Evolutionary conservation across 768 basidiomycete genomes (phyloP), one percentile per base, ranked within the genome.

Genomic region (Suillus tomentosus): DNA sequence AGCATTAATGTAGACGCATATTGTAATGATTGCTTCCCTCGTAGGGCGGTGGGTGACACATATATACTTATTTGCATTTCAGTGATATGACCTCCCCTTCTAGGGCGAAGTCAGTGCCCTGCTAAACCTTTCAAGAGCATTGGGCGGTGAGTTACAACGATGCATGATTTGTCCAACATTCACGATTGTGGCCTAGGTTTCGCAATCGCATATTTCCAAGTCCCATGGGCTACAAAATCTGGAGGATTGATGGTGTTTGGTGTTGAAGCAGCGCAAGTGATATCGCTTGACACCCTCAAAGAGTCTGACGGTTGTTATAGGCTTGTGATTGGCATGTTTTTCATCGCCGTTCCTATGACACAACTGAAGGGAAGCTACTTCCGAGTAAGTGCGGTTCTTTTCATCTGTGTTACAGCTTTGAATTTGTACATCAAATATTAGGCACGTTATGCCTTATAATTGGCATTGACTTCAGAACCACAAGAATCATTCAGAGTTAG

Each of bases 201-300:
- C 43, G 63, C 70, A 13, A 77, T 80, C 50, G 78, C 79, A 11
- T 80, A 74, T 65, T 80, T 77, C 62, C 79, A 80, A 64, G 76
- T 81, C 17, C 76, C 77, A 0, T 81, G 79, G 79, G 71, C 80
- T 31, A 71, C 70, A 7, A 69, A 72, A 62, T 66, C 72, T 40
- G 79, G 79, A 42, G 76, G 70, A 4, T 65, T 79, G 39, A 63
- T 69, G 42, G 76, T 79, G 9, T 73, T 77, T 64, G 80, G 80
- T 15, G 70, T 71, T 47, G 80, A 80, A 64, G 79, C 78, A 50
- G 75, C 77, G 71, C 75, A 62, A 55, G 79, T 60, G 22, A 43
- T 73, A 47, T 17, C 50, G 31, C 2, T 31, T 7, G 4, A 39
- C 15, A 1, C 1, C 0, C 42, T 45, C 40, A 10, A 22, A 10